A percentile compares a stretch with the other conserved stretches of the same genome.
phyloP scores from a whole-genome alignment of 805 yeast species.

The Saturnispora galanensis region DNA sequence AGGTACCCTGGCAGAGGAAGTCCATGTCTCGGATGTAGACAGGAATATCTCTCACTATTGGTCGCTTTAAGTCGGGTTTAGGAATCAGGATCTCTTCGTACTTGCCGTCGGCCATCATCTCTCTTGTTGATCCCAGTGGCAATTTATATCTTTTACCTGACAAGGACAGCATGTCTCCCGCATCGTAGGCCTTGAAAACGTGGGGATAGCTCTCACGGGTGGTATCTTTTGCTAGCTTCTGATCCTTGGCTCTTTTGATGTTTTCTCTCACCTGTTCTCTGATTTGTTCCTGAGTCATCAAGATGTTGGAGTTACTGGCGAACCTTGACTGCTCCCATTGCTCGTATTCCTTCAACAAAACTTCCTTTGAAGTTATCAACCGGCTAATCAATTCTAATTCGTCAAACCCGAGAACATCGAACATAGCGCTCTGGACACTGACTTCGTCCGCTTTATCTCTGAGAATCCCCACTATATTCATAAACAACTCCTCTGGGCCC shows the following conservation, averaged over 20 bases:
- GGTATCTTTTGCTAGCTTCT: constrained; percentile 36
- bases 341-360: constrained; percentile 20
- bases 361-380: constrained; percentile 39
- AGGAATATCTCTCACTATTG: constrained; percentile 37
- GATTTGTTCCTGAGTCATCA: constrained; percentile 47
- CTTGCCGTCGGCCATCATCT: constrained; percentile 33
- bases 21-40: constrained; percentile 59
- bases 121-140: constrained; percentile 73
- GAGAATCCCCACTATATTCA: constrained; percentile 26
- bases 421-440: constrained; percentile 58
- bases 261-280: constrained; percentile 43
- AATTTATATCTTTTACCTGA: constrained; percentile 73
- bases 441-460: constrained; percentile 37
- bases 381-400: constrained; percentile 70
- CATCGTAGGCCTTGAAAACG: constrained; percentile 65
- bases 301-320: constrained; percentile 11
- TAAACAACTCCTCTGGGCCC: constrained; percentile 17
- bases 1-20: constrained; percentile 72
- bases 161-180: constrained; percentile 60
- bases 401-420: constrained; percentile 79
- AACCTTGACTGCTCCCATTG: background rate
- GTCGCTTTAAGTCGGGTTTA: constrained; percentile 41
- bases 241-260: constrained; percentile 38
- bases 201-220: constrained; percentile 64
- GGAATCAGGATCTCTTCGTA: constrained; percentile 81